These are phyloP conservation scores for Sarocladium strictum DNA, from an alignment of 2,329 filamentous ascomycete species.

Conservation along the genomic window DNA sequence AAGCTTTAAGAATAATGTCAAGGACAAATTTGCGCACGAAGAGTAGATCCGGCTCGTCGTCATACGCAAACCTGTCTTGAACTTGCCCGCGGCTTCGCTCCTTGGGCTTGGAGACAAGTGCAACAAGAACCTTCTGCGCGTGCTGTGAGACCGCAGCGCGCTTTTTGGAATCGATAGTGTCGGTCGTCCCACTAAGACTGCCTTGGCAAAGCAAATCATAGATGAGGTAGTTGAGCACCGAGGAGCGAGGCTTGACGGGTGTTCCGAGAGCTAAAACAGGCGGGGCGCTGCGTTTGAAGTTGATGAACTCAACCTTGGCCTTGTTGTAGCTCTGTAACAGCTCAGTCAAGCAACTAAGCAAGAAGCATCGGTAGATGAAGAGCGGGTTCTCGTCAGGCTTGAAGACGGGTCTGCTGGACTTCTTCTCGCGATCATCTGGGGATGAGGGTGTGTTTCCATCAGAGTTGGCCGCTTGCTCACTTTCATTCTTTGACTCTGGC, in stretches of 20 bases:
- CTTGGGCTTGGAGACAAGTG: slow-evolving; percentile 79
- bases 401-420: slow-evolving; percentile 66
- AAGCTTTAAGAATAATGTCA: slow-evolving; percentile 86
- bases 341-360: slow-evolving; percentile 87
- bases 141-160: slow-evolving; percentile 77
- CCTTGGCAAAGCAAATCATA: slow-evolving; percentile 64
- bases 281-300: slow-evolving; percentile 89
- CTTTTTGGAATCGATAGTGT: slow-evolving; percentile 76
- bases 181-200: slow-evolving; percentile 60
- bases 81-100: slow-evolving; percentile 61
- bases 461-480: slow-evolving; percentile 24
- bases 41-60: slow-evolving; percentile 76
- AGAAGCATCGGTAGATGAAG: slow-evolving; percentile 92
- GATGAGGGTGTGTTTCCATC: slow-evolving; percentile 8
- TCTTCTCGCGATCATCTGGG: slow-evolving; percentile 50
- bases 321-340: slow-evolving; percentile 87
- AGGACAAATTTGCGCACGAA: slow-evolving; percentile 94
- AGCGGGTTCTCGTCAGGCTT: slow-evolving; percentile 92
- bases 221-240: slow-evolving; percentile 88
- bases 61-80: slow-evolving; percentile 55
- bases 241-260: slow-evolving; percentile 88
- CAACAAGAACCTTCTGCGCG: slow-evolving; percentile 80
- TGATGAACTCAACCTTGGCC: slow-evolving; percentile 97
- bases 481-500: slow-evolving; percentile 26
- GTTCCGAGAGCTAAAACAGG: slow-evolving; percentile 71